Conservation (phyloP, 345 rosid species). For the Boechera stricta region DNA sequence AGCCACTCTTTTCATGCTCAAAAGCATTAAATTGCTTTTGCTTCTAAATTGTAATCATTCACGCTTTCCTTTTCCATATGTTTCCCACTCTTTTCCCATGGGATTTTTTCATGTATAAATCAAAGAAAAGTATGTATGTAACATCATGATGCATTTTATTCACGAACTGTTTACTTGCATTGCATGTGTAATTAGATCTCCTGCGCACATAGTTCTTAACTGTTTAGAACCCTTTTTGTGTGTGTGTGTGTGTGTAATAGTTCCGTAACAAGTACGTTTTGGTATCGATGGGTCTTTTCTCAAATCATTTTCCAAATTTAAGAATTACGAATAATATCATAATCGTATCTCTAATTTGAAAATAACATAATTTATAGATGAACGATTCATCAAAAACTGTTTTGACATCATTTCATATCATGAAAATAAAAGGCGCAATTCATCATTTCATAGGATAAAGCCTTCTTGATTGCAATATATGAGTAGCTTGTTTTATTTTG, state of each 20-base stretch:
- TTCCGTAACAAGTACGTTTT: neutral
- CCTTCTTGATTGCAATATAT: neutral
- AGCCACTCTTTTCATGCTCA: conserved; percentile 38
- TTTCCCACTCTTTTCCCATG: neutral
- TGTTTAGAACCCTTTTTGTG: conserved; percentile 1
- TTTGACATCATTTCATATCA: neutral
- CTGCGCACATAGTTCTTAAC: conserved; percentile 14
- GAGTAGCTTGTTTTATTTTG: neutral
- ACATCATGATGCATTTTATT: conserved; percentile 22
- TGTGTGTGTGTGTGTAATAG: no score
- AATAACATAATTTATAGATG: neutral
- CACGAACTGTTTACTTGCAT: conserved; percentile 5
- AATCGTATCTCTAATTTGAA: neutral
- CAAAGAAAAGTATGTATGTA: conserved; percentile 24
- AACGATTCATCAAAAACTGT: neutral
- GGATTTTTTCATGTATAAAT: conserved; percentile 10
- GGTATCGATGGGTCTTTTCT: neutral
- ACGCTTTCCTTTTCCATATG: conserved; percentile 29
- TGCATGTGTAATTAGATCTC: conserved; percentile 23
- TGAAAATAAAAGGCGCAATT: neutral
- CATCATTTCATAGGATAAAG: neutral
- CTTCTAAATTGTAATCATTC: conserved; percentile 35
- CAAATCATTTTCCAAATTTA: neutral
- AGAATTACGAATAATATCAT: neutral
- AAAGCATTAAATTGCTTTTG: conserved; percentile 24